Evolutionary conservation across 305 asterid species (phyloP), one percentile per base, ranked within the genome.

Genomic region (Fraxinus latifolia): DNA sequence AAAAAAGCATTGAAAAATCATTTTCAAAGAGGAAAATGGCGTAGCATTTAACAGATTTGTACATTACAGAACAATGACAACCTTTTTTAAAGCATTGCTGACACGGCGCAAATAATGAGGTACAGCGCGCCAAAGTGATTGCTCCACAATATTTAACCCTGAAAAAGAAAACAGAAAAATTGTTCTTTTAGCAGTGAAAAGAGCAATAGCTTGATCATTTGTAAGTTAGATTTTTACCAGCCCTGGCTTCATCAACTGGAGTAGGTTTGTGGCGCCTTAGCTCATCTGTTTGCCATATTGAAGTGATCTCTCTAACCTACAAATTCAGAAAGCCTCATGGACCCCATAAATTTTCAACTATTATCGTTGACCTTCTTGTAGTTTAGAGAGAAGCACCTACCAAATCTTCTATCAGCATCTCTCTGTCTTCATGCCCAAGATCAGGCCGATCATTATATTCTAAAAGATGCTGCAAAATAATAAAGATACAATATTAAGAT

Each of bases 211-310:
- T 53, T 67, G 36, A 67, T 58, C 70, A 80, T 76, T 27, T 77
- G 33, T 21, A 79, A 73, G 37, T 70, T 70, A 33, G 33, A 37
- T 82, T 34, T 71, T 82, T 87, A 94, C 99, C 99, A 44, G 99
- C 99, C 86, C 97, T 90, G 73, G 99, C 99, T 90, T 96, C 99
- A 87, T 96, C 99, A 76, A 96, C 98, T 50, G 99, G 98, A 81
- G 99, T 96, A 82, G 99, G 99, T 82, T 89, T 93, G 87, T 96
- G 99, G 80, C 99, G 94, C 87, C 99, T 92, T 58, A 96, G 94
- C 89, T 96, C 99, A 88, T 96, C 99, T 6, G 99, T 96, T 89
- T 93, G 98, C 99, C 99, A 96, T 84, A 96, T 91, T 42, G 99
- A 92, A 87, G 95, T 89, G 84, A 96, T 93, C 93, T 96, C 98